Base-by-base conservation (phyloP, 2,329 filamentous ascomycete genomes). In the Polytolypa hystricis region DNA sequence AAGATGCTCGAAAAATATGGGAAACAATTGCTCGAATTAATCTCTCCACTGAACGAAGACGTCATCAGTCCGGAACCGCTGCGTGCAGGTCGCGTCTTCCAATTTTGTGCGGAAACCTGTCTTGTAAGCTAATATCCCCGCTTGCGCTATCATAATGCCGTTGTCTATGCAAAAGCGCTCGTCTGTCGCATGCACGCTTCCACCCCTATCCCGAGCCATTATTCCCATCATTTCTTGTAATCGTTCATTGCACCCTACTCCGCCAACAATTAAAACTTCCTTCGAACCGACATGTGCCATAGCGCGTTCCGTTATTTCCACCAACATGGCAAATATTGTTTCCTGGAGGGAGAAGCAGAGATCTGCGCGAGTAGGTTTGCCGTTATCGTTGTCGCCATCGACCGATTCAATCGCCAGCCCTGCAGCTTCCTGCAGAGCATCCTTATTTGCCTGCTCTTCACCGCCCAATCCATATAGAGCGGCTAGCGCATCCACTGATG, bases 101-200 rank as follows among this genome's bases (percentile, higher is more conserved):
- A 96, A 57, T 5, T 72, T 64, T 1, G 86, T 95, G 41, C 64
- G 70, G 54, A 85, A 86, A 1, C 89, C 89, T 11, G 78, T 87
- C 58, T 79, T 70, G 56, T 82, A 91, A 1, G 87, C 87, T 51
- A 95, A 58, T 50, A 98, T 62, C 2, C 91, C 91, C 2, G 91
- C 91, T 59, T 98, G 89, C 1, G 91, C 91, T 65, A 98, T 98
- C 91, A 98, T 98, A 55, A 98, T 96, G 33, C 91, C 91, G 52
- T 98, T 98, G 61, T 98, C 91, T 50, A 98, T 98, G 58, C 91
- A 98, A 58, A 94, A 98, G 30, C 91, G 72, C 67, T 98, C 91
- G 57, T 98, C 91, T 0, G 89, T 96, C 16, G 91, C 87, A 62
- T 83, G 95, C 3, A 96, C 84, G 51, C 77, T 87, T 3, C 91